These are phyloP conservation scores for Suillus spraguei DNA, from an alignment of 768 basidiomycete species.

Conservation along the genomic window DNA sequence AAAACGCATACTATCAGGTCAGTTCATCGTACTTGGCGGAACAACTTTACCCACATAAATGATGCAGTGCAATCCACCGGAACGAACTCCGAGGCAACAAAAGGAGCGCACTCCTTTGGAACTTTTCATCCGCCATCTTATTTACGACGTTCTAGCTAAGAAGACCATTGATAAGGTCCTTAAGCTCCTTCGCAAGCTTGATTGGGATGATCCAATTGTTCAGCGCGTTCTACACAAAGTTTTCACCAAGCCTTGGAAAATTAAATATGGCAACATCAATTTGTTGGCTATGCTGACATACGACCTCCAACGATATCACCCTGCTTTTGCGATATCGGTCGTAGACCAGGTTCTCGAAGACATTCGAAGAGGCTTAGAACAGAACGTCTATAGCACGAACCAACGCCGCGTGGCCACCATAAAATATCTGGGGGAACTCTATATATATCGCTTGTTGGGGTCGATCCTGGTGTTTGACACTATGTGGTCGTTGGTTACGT, in stretches of 20 bases:
- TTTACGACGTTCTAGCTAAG: conserved; percentile 91
- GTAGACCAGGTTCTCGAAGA: conserved; percentile 97
- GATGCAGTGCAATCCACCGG: conserved; percentile 91
- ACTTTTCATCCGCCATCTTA: conserved; percentile 93
- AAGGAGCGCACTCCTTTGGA: conserved; percentile 87
- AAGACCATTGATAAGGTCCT: conserved; percentile 96
- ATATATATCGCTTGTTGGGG: conserved; percentile 91
- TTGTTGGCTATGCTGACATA: conserved; percentile 94
- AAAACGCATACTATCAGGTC: conserved; percentile 98
- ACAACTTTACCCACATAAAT: conserved; percentile 13
- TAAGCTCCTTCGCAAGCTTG: conserved; percentile 88
- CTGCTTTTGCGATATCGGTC: conserved; percentile 83
- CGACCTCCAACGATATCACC: conserved; percentile 91
- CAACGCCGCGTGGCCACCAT: conserved; percentile 90
- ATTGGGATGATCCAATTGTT: conserved; percentile 83
- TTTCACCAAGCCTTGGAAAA: conserved; percentile 98
- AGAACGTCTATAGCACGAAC: conserved; percentile 93
- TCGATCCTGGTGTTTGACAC: conserved; percentile 92
- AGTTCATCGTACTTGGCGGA: conserved; percentile 14
- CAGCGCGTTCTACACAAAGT: conserved; percentile 75
- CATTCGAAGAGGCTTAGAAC: conserved; percentile 86
- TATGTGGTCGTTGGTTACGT: conserved; percentile 92
- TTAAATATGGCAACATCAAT: conserved; percentile 88
- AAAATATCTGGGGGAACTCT: conserved; percentile 96
- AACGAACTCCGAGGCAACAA: conserved; percentile 82